Percentiles rank a stretch among this genome's conserved stretches.
These are phyloP conservation scores for Daucus carota DNA, from an alignment of 129 eudicot species.

Conservation along the genomic window DH1_v3.0 NC_030383.2:4902001-4902500, in stretches of 20 bases:
- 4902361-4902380: conserved; percentile 96
- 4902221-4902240: background rate
- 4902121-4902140: conserved; percentile 86
- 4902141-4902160: conserved; percentile 73
- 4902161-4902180: conserved; percentile 65
- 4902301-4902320: conserved; percentile 74
- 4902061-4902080: background rate
- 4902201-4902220: conserved; percentile 66
- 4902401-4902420: conserved; percentile 87
- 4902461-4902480: conserved; percentile 72
- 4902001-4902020: background rate
- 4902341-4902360: conserved; percentile 76
- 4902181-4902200: conserved; percentile 69
- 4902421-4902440: conserved; percentile 94
- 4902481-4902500: conserved; percentile 82
- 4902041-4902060: background rate
- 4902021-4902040: background rate
- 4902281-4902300: conserved; percentile 39
- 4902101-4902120: conserved; percentile 83
- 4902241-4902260: background rate
- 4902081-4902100: conserved; percentile 54
- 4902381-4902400: conserved; percentile 78
- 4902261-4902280: background rate
- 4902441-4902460: conserved; percentile 98
- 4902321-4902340: conserved; percentile 93